Base-by-base conservation (phyloP, 805 yeast species). In the Tanozyma kutaoensis region DNA sequence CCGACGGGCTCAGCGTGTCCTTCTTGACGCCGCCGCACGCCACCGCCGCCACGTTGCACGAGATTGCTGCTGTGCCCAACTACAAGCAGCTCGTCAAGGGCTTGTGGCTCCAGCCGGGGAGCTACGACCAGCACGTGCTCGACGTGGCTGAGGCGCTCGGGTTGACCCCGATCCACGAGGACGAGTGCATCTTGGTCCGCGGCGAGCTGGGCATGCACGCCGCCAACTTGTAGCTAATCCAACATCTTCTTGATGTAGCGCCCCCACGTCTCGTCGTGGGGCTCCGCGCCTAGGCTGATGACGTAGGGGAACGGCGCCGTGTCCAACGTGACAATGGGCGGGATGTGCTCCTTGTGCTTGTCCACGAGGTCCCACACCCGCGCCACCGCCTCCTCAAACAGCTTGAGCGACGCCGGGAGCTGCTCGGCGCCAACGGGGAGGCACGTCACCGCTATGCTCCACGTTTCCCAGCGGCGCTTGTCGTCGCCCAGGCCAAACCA, bases 31-130 rank as follows among this genome's bases (percentile, higher is more conserved):
- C 93, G 2, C 91, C 93, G 1, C 42, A 45, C 1, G 64, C 75
- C 4, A 69, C 84, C 2, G 35, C 35, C 2, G 26, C 34, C 2
- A 57, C 62, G 0, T 43, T 60, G 18, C 37, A 43, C 20, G 53
- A 50, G 24, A 52, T 62, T 12, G 45, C 59, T 5, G 44, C 62
- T 0, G 42, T 74, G 20, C 47, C 57, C 8, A 58, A 58, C 11
- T 49, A 68, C 31, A 39, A 48, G 17, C 27, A 42, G 11, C 30
- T 50, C 1, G 51, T 77, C 11, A 66, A 65, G 38, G 72, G 76
- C 1, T 52, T 79, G 11, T 82, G 93, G 93, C 73, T 78, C 37
- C 93, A 81, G 43, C 93, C 93, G 0, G 93, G 93, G 0, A 67
- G 84, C 14, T 79, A 68, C 37, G 73, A 76, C 39, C 42, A 45